These are phyloP conservation scores for Chlamydomonas sp. DNA, from an alignment of 139 green algal genomes.

Conservation along the genomic window DNA sequence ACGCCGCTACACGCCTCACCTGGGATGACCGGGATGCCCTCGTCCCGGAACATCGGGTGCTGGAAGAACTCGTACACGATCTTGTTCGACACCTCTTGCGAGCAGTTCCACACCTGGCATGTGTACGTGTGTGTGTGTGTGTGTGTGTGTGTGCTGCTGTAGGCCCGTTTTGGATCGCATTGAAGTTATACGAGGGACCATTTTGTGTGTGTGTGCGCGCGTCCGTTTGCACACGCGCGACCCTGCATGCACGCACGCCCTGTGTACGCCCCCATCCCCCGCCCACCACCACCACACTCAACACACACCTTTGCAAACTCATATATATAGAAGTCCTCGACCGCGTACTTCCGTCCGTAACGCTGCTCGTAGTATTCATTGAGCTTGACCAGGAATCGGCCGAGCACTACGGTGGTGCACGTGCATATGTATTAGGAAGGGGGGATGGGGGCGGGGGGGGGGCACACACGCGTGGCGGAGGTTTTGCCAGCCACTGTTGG, in stretches of 20 bases:
- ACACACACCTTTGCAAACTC: conserved; percentile 79
- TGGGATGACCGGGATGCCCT: conserved; percentile 81
- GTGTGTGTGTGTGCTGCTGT: not conserved
- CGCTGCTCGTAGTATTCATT: conserved; percentile 74
- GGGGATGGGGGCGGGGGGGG: not conserved
- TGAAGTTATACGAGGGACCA: too few relatives aligned
- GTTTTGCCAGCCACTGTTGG: not conserved
- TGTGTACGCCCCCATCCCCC: too few relatives aligned
- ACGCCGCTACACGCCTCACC: conserved; percentile 28
- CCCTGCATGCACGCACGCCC: too few relatives aligned
- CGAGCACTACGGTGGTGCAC: too few relatives aligned
- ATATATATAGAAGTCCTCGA: conserved; percentile 80
- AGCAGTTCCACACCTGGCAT: conserved; percentile 78
- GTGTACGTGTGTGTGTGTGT: not conserved
- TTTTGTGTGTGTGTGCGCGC: too few relatives aligned
- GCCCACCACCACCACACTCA: not conserved
- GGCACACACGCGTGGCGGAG: too few relatives aligned
- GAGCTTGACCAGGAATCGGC: conserved; percentile 70
- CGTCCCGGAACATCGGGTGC: conserved; percentile 75
- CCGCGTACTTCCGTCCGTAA: conserved; percentile 62
- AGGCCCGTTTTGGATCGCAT: too few relatives aligned
- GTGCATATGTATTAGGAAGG: conserved; percentile 7
- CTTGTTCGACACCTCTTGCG: conserved; percentile 71
- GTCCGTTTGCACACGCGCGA: too few relatives aligned
- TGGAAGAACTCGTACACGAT: conserved; percentile 94